Evolutionary conservation across 2,329 filamentous ascomycete species (phyloP).

Genomic region (Trichoderma afroharzianum): DNA sequence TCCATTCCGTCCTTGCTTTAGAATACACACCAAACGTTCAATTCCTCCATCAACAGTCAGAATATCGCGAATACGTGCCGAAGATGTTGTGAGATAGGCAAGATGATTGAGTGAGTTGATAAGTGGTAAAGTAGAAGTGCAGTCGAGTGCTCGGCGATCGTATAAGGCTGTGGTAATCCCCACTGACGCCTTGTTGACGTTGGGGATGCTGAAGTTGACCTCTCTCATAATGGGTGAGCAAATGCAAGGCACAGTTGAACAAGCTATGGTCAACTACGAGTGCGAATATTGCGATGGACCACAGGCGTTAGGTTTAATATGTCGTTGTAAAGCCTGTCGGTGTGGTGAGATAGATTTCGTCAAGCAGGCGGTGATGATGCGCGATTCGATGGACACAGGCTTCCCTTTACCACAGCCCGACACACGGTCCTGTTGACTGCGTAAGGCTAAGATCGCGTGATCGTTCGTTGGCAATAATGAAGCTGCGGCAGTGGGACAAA

Average conservation of each 20-base stretch:
- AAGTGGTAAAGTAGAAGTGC: constrained; percentile 92
- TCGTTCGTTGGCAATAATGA: not conserved
- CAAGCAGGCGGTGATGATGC: not conserved
- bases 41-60: constrained; percentile 98
- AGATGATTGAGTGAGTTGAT: constrained; percentile 99
- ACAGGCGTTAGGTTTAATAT: not conserved
- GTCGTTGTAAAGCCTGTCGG: not conserved
- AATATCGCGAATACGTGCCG: constrained; percentile 94
- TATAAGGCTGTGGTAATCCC: constrained; percentile 98
- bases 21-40: constrained; percentile 91
- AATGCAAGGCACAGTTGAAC: constrained; percentile 8
- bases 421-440: not conserved
- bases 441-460: constrained; percentile 9
- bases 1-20: constrained; percentile 94
- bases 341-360: not conserved
- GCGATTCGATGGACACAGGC: not conserved
- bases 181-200: constrained; percentile 98
- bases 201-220: constrained; percentile 99
- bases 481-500: not conserved
- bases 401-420: not conserved
- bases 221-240: constrained; percentile 76
- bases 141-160: constrained; percentile 94
- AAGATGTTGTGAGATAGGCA: constrained; percentile 96
- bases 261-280: not conserved
- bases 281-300: not conserved